Evolutionary conservation across 164 flowering plant species (phyloP), one percentile per base, ranked within the genome.

Genomic region (Tetrastigma voinierianum): DNA sequence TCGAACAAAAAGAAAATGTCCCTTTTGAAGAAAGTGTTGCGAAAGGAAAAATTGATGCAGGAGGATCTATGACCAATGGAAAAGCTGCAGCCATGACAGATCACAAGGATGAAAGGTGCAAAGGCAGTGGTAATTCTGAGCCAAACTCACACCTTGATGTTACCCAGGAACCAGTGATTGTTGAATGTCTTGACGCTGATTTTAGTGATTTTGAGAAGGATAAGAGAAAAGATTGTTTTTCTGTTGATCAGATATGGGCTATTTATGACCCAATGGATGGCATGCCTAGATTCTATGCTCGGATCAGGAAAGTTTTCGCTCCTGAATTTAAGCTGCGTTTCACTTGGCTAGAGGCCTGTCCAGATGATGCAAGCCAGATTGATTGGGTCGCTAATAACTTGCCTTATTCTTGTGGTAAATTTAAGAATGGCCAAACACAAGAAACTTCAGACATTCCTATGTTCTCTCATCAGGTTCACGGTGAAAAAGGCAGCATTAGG

Each of bases 201-300:
- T 84, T 82, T 49, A 67, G 46, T 70, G 75, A 84, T 61, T 86
- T 86, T 55, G 83, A 80, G 11, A 67, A 74, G 56, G 63, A 64
- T 9, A 82, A 64, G 66, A 56, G n/a, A 14, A 69, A 72, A 59
- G 57, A 51, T 3, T 67, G 69, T 67, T 78, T 84, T 69, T 62
- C 62, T 59, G 81, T 60, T 18, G 74, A 68, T 66, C 88, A 87
- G 61, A 23, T 80, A 21, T 87, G 91, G 91, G 91, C 88, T 59
- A 12, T 68, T n/a, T 87, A 83, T 79, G 91, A 87, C 69, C 23
- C 66, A 9, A 2, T 57, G 1, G 88, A 84, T 69, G 74, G 77
- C 67, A 84, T 87, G 88, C 91, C 91, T 18, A 78, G 91, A 65
- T 81, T 73, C 64, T 84, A 87, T 80, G 88, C 81, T 61, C 65